A percentile compares a stretch with the other conserved stretches of the same genome.
Conservation (phyloP, 1,139 yeast genomes). For the Waltiozyma sp. region DNA sequence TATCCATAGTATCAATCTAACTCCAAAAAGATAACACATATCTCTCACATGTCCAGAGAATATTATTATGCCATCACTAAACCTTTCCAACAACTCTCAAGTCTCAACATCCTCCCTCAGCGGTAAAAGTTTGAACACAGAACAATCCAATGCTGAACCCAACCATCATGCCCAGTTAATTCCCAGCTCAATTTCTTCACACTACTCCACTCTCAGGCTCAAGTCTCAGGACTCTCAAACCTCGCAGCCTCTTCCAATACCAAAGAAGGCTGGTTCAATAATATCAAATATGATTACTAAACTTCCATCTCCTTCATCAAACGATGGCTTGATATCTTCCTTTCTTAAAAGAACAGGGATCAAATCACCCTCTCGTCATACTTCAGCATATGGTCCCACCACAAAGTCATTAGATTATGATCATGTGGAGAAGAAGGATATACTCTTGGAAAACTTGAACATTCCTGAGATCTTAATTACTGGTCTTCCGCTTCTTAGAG, state of each 20-base stretch:
- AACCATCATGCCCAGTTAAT: neutral
- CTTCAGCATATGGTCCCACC: conserved; percentile 16
- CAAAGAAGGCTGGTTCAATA: conserved; percentile 4
- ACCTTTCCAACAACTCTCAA: conserved; percentile 1
- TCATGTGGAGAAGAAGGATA: conserved; percentile 4
- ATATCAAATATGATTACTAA: conserved; percentile 2
- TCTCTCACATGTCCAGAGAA: too few relatives aligned
- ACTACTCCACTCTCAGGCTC: conserved; percentile 10
- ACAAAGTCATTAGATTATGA: conserved; percentile 13
- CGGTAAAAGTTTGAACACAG: neutral
- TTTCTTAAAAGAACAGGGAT: conserved; percentile 10
- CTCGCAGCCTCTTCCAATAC: conserved; percentile 2
- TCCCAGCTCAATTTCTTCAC: conserved; percentile 8
- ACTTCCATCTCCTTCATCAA: conserved; percentile 5
- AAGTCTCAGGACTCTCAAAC: conserved; percentile 1
- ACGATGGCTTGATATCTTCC: conserved; percentile 6
- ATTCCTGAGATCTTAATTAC: conserved; percentile 24
- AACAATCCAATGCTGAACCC: neutral
- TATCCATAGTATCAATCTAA: too few relatives aligned
- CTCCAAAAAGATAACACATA: too few relatives aligned
- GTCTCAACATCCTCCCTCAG: neutral
- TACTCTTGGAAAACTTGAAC: conserved; percentile 12
- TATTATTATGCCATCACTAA: neutral
- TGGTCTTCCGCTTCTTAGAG: conserved; percentile 40
- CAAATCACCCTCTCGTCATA: conserved; percentile 4